Evolutionary conservation across 163 green algal genomes (phyloP).

Genomic region (Coccomyxa subellipsoidea): DNA sequence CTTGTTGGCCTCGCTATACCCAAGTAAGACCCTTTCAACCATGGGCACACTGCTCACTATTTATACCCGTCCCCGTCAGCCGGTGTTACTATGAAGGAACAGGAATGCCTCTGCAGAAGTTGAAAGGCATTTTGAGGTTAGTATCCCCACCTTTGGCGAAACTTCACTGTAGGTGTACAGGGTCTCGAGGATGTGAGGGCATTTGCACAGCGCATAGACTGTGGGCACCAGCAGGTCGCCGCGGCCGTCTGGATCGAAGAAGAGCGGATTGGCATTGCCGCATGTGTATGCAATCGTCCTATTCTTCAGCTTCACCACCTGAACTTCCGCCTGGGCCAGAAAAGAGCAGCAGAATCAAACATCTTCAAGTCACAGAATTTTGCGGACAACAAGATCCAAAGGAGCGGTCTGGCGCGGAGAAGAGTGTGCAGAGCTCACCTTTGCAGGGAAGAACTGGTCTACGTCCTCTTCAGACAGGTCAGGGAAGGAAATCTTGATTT

Average conservation of each 20-base stretch:
- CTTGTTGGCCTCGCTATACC: no score
- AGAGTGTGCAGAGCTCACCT: conserved; percentile 12
- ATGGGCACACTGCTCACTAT: no score
- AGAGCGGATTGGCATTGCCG: conserved; percentile 39
- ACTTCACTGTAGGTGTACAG: conserved; percentile 47
- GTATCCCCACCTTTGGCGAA: conserved; percentile 24
- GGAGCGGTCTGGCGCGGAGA: no score
- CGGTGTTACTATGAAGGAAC: no score
- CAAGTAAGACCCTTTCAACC: no score
- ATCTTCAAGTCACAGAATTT: no score
- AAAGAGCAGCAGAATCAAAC: neutral
- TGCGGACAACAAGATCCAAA: no score
- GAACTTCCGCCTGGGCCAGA: conserved; percentile 16
- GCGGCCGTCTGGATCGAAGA: conserved; percentile 51
- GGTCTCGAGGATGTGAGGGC: conserved; percentile 26
- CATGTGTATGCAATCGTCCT: conserved; percentile 34
- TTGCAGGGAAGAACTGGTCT: conserved; percentile 35
- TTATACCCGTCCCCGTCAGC: no score
- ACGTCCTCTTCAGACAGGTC: conserved; percentile 32
- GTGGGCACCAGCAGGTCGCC: conserved; percentile 47
- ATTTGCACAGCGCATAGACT: conserved; percentile 42
- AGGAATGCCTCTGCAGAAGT: no score
- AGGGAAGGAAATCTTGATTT: conserved; percentile 20
- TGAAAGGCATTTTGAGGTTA: no score
- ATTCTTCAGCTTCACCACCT: conserved; percentile 42